Conservation (phyloP, 345 rosid genomes). For the Gossypium sturtianum region DNA sequence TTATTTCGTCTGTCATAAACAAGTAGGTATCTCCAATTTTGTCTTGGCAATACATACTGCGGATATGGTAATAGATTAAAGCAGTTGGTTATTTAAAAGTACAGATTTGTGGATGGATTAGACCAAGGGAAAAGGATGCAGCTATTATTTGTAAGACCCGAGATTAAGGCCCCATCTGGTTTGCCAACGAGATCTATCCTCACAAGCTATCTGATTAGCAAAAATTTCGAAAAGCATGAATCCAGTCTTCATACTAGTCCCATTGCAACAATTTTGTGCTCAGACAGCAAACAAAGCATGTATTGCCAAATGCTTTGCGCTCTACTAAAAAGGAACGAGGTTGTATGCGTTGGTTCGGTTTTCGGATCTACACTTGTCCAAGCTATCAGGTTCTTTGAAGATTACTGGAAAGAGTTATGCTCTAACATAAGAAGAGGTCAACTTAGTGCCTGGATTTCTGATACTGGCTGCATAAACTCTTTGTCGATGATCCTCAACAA, state of each 20-base stretch:
- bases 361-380: conserved; percentile 75
- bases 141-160: conserved; percentile 69
- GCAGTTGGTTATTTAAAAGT: conserved; percentile 10
- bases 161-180: conserved; percentile 66
- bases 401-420: conserved; percentile 70
- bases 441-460: conserved; percentile 73
- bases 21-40: conserved; percentile 31
- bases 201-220: conserved; percentile 81
- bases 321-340: conserved; percentile 56
- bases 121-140: conserved; percentile 90
- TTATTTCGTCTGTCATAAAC: conserved; percentile 79
- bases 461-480: conserved; percentile 44
- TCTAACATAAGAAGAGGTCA: conserved; percentile 58
- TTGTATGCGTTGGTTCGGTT: conserved; percentile 70
- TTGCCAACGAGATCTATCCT: conserved; percentile 78
- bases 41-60: neutral
- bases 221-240: conserved; percentile 52
- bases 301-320: conserved; percentile 84
- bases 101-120: conserved; percentile 67
- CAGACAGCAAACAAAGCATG: conserved; percentile 89
- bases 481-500: conserved; percentile 35
- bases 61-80: neutral
- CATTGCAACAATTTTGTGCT: conserved; percentile 69
- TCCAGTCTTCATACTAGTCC: conserved; percentile 81
- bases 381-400: conserved; percentile 74